These are phyloP conservation scores for Silene noctiflora DNA, from an alignment of 179 eudicot genomes.

Conservation along the genomic window DNA sequence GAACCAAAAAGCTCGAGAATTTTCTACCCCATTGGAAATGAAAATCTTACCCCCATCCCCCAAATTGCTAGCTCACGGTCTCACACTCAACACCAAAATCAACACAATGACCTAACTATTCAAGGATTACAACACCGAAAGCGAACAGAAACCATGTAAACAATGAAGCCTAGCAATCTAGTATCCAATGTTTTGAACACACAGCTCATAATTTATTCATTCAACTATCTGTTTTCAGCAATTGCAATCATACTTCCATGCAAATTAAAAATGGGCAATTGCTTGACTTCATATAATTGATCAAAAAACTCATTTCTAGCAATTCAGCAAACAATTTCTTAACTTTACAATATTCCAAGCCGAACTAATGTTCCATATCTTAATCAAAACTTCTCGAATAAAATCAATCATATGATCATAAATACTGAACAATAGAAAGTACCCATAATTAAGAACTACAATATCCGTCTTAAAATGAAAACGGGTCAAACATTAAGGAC, in stretches of 20 bases:
- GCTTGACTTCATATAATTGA: background rate
- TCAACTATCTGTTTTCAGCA: background rate
- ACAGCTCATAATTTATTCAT: background rate
- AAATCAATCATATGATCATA: slow-evolving; percentile 8
- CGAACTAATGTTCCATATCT: background rate
- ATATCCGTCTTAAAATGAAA: too few relatives aligned
- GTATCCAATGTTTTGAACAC: background rate
- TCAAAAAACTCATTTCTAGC: background rate
- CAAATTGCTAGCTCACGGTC: background rate
- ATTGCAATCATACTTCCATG: background rate
- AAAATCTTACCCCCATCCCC: background rate
- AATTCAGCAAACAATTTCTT: background rate
- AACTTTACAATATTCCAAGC: too few relatives aligned
- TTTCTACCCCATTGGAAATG: background rate
- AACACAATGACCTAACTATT: background rate
- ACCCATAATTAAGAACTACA: background rate
- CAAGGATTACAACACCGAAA: background rate
- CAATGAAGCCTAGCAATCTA: background rate
- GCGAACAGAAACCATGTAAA: background rate
- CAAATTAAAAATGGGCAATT: background rate
- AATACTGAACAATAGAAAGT: background rate
- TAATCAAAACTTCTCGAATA: slow-evolving; percentile 5
- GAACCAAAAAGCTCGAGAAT: background rate
- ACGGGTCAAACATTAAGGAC: too few relatives aligned
- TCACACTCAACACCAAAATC: background rate